phyloP scores from a whole-genome alignment of 345 rosid species.

The Turnera subulata region DNA sequence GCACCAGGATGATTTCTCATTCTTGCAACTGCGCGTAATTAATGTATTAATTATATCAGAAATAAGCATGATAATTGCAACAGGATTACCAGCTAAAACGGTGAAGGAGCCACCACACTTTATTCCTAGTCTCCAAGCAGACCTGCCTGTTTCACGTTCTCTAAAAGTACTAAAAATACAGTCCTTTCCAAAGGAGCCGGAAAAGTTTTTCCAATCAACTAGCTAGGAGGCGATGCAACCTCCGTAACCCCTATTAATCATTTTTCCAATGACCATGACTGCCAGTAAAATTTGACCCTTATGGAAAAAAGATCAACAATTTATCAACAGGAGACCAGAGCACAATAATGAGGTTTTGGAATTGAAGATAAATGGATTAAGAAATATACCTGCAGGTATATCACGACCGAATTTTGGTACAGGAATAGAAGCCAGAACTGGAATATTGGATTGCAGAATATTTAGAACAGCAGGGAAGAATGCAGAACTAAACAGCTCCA shows the following conservation, averaged over 20 bases:
- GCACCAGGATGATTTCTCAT: no score
- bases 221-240: neutral
- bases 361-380: no score
- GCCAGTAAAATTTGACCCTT: neutral
- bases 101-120: neutral
- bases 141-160: neutral
- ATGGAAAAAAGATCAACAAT: neutral
- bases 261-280: neutral
- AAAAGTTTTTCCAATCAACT: neutral
- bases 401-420: conserved; percentile 52
- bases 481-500: conserved; percentile 52
- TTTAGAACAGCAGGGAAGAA: neutral
- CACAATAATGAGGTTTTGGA: neutral
- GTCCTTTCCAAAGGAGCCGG: no score
- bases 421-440: neutral
- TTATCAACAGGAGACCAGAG: neutral
- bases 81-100: neutral
- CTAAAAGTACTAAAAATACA: no score
- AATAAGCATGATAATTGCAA: neutral
- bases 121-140: neutral
- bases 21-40: conserved; percentile 47
- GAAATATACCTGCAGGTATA: conserved; percentile 51
- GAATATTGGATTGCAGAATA: no score
- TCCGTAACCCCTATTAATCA: neutral
- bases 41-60: neutral